Evolutionary conservation across 305 asterid genomes (phyloP).

Genomic region (Withania somnifera): DNA sequence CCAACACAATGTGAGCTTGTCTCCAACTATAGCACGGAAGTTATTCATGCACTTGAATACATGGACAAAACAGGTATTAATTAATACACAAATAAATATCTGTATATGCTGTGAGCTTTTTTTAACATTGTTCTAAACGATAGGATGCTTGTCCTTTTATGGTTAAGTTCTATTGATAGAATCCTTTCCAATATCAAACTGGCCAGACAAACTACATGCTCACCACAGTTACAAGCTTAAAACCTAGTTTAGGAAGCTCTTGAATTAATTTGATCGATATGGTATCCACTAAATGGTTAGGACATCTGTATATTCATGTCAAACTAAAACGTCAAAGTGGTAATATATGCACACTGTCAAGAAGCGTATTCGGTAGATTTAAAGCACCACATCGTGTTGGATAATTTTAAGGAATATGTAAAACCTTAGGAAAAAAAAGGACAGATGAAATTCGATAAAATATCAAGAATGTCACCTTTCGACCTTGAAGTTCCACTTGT

Average conservation of each 20-base stretch:
- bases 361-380: neutral
- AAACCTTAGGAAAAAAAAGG: neutral
- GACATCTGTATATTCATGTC: neutral
- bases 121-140: neutral
- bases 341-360: neutral
- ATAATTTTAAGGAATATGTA: neutral
- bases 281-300: neutral
- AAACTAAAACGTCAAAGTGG: neutral
- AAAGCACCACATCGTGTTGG: neutral
- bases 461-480: constrained; percentile 48
- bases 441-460: neutral
- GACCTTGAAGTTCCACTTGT: constrained; percentile 98
- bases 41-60: neutral
- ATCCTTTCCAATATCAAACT: neutral
- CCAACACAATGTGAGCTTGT: neutral
- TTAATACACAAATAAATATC: neutral
- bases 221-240: neutral
- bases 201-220: neutral
- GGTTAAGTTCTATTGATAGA: neutral
- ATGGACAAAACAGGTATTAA: neutral
- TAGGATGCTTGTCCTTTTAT: neutral
- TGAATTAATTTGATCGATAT: neutral
- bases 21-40: neutral
- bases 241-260: neutral
- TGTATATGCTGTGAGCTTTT: neutral